A percentile compares a stretch with the other conserved stretches of the same genome.
Conservation (phyloP, 371 early-diverging fungal species). For the Circinella umbellata region DNA sequence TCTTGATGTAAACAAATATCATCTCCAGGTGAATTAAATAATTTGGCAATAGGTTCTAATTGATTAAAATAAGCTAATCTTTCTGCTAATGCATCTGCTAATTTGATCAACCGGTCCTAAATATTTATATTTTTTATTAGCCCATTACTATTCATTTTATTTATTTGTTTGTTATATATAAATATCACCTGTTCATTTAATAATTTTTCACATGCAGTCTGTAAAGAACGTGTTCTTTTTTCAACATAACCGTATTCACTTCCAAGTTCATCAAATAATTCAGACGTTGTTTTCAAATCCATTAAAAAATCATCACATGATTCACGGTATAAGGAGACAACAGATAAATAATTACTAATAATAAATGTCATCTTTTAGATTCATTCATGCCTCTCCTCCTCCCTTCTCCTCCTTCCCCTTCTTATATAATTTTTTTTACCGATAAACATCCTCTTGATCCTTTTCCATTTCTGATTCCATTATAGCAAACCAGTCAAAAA, state of each 20-base stretch:
- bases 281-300: slow-evolving; percentile 56
- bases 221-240: slow-evolving; percentile 72
- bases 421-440: slow-evolving; percentile 36
- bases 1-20: slow-evolving; percentile 74
- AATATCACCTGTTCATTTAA: slow-evolving; percentile 65
- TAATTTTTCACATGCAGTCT: slow-evolving; percentile 80
- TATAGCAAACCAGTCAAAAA: slow-evolving; percentile 87
- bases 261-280: slow-evolving; percentile 64
- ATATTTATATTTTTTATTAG: neutral
- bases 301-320: slow-evolving; percentile 63
- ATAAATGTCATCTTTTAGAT: neutral
- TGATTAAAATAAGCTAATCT: slow-evolving; percentile 81
- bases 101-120: slow-evolving; percentile 62
- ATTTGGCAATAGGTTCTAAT: slow-evolving; percentile 76
- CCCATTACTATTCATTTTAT: slow-evolving; percentile 62
- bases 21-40: slow-evolving; percentile 85
- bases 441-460: slow-evolving; percentile 84
- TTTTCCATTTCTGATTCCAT: slow-evolving; percentile 83
- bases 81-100: slow-evolving; percentile 68
- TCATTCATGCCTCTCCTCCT: too few species aligned
- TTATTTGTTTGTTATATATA: slow-evolving; percentile 33
- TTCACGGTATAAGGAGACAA: slow-evolving; percentile 52
- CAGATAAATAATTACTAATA: slow-evolving; percentile 55
- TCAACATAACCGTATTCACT: slow-evolving; percentile 77
- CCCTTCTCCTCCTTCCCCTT: too few species aligned